Base-by-base conservation (phyloP, 805 yeast species). In the Metschnikowia drakensbergensis region DNA sequence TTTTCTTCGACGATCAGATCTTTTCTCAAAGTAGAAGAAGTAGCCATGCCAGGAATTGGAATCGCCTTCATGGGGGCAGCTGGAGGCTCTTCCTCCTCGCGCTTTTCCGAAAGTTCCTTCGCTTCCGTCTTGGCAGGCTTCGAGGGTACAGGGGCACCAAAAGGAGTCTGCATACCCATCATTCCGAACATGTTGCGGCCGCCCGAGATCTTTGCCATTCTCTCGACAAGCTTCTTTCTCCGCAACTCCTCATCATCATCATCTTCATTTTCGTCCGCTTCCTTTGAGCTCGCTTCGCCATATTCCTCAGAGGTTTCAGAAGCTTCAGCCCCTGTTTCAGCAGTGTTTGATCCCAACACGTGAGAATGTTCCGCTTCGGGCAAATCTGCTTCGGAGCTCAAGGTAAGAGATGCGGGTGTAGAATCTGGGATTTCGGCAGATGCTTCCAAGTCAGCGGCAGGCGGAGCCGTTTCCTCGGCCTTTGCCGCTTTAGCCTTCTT, bases 131-230 rank as follows among this genome's bases (percentile, higher is more conserved):
- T 54, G 34, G 47, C 40, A 46, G 43, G 50, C 29, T 35, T 29
- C 5, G 46, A 52, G 22, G 59, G 35, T 3, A 57, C 51, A 7
- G 65, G 55, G 0, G 37, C 57, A 3, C 76, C 75, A 50, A 64
- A 73, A 5, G 69, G 71, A 17, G 72, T 61, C 52, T 77, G 58
- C 73, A 71, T 70, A 2, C 83, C 83, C 81, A 80, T 76, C 84
- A 80, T 80, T 38, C 90, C 91, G 66, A 83, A 77, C 83, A 86
- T 80, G 49, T 87, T 84, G 69, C 86, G 77, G 4, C 90, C 90
- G 22, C 96, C 96, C 0, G 97, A 86, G 17, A 92, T 77, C 58
- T 84, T 88, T n/a, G 99, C 98, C 97, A 92, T 92, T 52, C 97
- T 80, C 54, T 87, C 97, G 22, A 95, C 83, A 46, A 92, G 72